Evolutionary conservation across 371 early-diverging fungal genomes (phyloP), one percentile per base, ranked within the genome.

Genomic region (Mucor racemosus): DNA sequence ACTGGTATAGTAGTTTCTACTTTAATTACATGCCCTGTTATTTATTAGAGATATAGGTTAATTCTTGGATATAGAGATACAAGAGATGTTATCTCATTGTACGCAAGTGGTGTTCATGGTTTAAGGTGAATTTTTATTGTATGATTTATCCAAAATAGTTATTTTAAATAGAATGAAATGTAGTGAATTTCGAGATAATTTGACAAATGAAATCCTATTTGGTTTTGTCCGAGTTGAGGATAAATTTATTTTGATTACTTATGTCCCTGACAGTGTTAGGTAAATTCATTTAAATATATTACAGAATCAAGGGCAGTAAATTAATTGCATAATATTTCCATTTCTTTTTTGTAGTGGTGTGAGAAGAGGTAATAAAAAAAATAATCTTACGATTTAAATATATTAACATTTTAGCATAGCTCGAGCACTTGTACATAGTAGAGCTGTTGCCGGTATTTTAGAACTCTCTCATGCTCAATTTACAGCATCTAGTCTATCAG

Each of bases 261-360:
- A 87, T 77, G 87, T 91, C 15, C 85, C 88, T 19, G 88, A 89
- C 55, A 83, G 87, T 76, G 86, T 89, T 64, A 89, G 88, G 88
- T 89, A 86, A 62, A 36, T 59, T 58, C 17, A 38, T 31, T 19
- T 34, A 19, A 39, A 19, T n/a, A 38, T 48, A 41, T 40, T 41
- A 26, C 3, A 26, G 11, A 50, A 11, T 10, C 10, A 21, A 50
- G 10, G 21, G 21, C 3, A 26, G 1, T 26, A 26, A 26, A 26
- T 26, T 26, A 26, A 26, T 26, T 26, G 21, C 19, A 48, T 8
- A 48, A 26, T 10, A 11, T 38, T 9, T 58, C 59, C 44, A 54
- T 68, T 14, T 15, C 55, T 38, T 40, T 42, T 53, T 69, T 57
- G 10, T 65, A 90, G 90, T 79, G 88, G 88, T 61, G 85, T 86